Evolutionary conservation across 2,329 filamentous ascomycete species (phyloP), one percentile per base, ranked within the genome.

Genomic region (Chaetomiaceae sp.): DNA sequence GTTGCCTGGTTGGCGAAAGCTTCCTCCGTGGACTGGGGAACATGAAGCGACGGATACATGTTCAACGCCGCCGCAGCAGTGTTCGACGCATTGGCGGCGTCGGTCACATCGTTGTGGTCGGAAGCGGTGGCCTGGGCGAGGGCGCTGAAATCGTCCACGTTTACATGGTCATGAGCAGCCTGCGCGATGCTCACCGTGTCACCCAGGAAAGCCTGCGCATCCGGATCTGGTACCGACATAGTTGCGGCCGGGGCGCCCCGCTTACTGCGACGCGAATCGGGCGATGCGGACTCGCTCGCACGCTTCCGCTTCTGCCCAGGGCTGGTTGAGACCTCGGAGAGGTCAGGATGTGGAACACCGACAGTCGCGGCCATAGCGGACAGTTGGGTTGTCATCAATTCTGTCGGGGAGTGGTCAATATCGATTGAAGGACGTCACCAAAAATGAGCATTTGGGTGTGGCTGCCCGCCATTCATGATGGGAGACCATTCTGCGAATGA

Each of bases 1-100:
- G 69, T 67, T 2, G 70, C 66, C 62, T 82, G 79, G n/a, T 75
- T 73, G 5, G 78, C 78, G 64, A 83, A 83, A 14, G 80, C 78
- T 67, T 82, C 79, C 61, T 82, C 79, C 0, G 80, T 82, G 3
- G 78, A 72, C 20, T 75, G 73, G 3, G 80, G 79, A 2, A 82
- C 76, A 58, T 82, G 79, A 3, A 83, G 69, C 1, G 79, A 80
- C 5, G 80, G 80, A 62, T 81, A 83, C 74, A 83, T 80, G 47
- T 70, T 71, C 51, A 83, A 69, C 25, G 80, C 80, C 11, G 80
- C 80, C 36, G 81, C 80, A 5, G 80, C 80, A 13, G 80, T 83
- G 61, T 73, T 82, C 4, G 80, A 80, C 18, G 78, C 80, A 61
- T 76, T 79, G 51, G 75, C 70, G 10, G 76, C 72, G 58, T 81